A percentile compares a stretch with the other conserved stretches of the same genome.
Conservation (phyloP, 306 rosid species). For the Vigna radiata region DNA sequence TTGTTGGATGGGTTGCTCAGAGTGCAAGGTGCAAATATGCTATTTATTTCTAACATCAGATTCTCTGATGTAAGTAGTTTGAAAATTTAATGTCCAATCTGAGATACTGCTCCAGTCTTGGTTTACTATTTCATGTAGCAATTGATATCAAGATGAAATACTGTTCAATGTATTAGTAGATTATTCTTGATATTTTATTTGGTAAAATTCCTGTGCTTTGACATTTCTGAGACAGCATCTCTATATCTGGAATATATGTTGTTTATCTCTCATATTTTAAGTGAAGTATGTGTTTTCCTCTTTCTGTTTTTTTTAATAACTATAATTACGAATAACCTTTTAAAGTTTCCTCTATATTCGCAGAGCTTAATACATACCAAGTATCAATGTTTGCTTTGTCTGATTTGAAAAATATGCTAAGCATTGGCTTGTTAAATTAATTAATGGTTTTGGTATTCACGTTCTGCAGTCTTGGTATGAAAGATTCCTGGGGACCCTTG, state of each 20-base stretch:
- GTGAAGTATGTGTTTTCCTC: conserved; percentile 1
- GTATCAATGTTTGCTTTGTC: conserved; percentile 7
- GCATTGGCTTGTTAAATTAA: conserved; percentile 1
- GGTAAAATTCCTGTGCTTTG: not conserved
- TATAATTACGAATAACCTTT: conserved; percentile 14
- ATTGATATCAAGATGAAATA: conserved; percentile 21
- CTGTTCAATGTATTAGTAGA: conserved; percentile 30
- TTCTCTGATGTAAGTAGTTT: conserved; percentile 35
- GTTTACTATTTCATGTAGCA: conserved; percentile 16
- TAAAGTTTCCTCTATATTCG: conserved; percentile 27
- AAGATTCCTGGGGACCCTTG: conserved; percentile 68
- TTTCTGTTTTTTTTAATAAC: conserved; percentile 12
- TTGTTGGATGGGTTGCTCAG: conserved; percentile 74
- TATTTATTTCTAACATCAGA: conserved; percentile 39
- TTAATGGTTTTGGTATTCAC: conserved; percentile 1
- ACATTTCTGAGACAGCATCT: conserved; percentile 23
- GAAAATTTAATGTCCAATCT: conserved; percentile 14
- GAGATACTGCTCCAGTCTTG: conserved; percentile 19
- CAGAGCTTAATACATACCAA: conserved; percentile 30
- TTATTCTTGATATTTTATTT: conserved; percentile 22
- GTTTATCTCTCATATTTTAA: not conserved
- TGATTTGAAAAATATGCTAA: conserved; percentile 37
- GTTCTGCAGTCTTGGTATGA: conserved; percentile 59
- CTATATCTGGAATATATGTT: not conserved
- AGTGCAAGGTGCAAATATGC: conserved; percentile 66